phyloP scores from a whole-genome alignment of 352 stramenopile genomes.

The Globisporangium camurandrum region DNA sequence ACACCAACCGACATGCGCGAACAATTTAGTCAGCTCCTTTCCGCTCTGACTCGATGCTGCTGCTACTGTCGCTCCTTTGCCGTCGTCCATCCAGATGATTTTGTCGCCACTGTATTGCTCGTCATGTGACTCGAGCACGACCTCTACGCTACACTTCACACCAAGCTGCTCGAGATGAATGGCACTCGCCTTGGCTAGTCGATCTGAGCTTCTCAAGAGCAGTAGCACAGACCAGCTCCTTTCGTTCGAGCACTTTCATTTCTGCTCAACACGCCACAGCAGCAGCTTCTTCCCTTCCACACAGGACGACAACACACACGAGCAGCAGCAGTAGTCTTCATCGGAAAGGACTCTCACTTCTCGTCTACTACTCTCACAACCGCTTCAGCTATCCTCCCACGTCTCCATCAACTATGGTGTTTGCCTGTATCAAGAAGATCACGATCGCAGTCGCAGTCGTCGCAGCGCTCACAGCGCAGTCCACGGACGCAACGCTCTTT shows the following conservation, averaged over 20 bases:
- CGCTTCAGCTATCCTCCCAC: no score
- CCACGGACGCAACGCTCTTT: slow-evolving; percentile 7
- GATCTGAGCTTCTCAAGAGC: no score
- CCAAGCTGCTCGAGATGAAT: background rate
- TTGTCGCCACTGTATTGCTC: background rate
- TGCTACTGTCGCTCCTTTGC: background rate
- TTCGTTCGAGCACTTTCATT: slow-evolving; percentile 2
- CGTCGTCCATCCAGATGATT: background rate
- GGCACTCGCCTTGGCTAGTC: background rate
- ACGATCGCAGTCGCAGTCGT: slow-evolving; percentile 11
- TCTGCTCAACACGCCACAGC: slow-evolving; percentile 8
- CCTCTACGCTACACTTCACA: background rate
- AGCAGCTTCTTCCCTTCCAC: background rate
- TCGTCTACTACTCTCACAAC: background rate
- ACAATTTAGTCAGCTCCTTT: no score
- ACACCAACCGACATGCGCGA: no score
- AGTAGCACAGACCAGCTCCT: background rate
- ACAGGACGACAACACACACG: background rate
- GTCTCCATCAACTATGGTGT: slow-evolving; percentile 10
- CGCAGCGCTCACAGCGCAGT: slow-evolving; percentile 9
- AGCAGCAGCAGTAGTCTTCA: slow-evolving; percentile 4
- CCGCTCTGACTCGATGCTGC: no score
- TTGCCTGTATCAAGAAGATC: slow-evolving; percentile 14
- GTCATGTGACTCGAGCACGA: background rate
- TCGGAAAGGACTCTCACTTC: slow-evolving; percentile 3